Evolutionary conservation across 106 monocot species (phyloP), one percentile per base, ranked within the genome.

Genomic region (Ottelia alismoides): DNA sequence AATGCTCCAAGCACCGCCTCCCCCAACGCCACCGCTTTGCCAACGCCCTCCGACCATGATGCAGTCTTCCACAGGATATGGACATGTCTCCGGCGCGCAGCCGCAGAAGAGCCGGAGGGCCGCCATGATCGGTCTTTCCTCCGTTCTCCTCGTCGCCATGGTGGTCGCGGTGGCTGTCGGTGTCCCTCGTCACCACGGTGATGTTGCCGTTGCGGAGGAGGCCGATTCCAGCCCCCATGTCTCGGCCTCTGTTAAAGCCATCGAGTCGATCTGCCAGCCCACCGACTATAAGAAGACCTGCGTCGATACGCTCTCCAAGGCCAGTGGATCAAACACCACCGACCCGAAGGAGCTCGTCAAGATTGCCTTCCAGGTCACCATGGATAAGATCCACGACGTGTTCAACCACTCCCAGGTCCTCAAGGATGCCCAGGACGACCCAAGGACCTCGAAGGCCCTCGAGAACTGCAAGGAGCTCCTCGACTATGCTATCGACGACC

Each of bases 241-340:
- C 27, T 32, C 28, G 3, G 44, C 59, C 30, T 63, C 76, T 0
- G 27, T 65, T 7, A 85, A 73, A 63, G 43, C 79, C 1, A 63
- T 85, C 29, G 19, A 76, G 35, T 28, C 75, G 18, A 70, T 85
- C n/a, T 85, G 84, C 63, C 69, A 76, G 63, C 76, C 75, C 24
- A 85, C 84, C 21, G 79, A 85, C 58, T 85, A 76, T 63, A 56
- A 32, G 47, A 51, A 70, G 20, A 54, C 65, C 10, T 85, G 84
- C 58, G 73, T 49, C 24, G 20, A 44, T 6, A 60, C 58, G 28
- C 53, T 80, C 25, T 35, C 70, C 16, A 27, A 28, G 1, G 79
- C 61, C 25, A 66, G 60, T 26, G 74, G 74, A 23, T 52, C 60
- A 11, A 71, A 74, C 74, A 31, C 52, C 53, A 70, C 79, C 48